Conservation (phyloP, 2,329 filamentous ascomycete species). For the Stemphylium beticola region DNA sequence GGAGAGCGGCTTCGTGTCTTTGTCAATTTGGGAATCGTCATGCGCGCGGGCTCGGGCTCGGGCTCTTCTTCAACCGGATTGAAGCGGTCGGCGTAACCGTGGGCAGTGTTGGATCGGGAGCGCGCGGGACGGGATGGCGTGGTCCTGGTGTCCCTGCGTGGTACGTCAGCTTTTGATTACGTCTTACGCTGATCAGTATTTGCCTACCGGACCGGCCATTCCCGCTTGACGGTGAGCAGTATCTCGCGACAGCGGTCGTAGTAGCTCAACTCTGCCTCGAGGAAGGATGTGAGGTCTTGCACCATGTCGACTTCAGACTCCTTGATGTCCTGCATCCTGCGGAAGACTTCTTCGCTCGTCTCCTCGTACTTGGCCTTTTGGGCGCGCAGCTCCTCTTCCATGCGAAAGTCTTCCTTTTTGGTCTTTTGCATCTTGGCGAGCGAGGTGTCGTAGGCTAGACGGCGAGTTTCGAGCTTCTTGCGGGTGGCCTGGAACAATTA, state of each 20-base stretch:
- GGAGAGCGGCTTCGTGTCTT: conserved; percentile 51
- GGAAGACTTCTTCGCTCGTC: conserved; percentile 86
- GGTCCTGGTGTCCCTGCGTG: conserved; percentile 33
- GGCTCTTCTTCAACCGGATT: conserved; percentile 64
- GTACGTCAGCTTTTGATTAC: conserved; percentile 23
- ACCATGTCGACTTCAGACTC: conserved; percentile 86
- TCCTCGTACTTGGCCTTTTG: conserved; percentile 98
- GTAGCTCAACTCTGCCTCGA: conserved; percentile 89
- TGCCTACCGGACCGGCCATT: conserved; percentile 69
- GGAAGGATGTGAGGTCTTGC: conserved; percentile 76
- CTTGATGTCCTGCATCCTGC: conserved; percentile 96
- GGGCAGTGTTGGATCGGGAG: conserved; percentile 68
- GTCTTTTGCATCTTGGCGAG: conserved; percentile 90
- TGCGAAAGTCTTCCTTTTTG: conserved; percentile 89
- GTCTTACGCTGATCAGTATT: neutral
- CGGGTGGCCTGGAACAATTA: conserved; percentile 67
- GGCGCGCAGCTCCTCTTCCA: conserved; percentile 88
- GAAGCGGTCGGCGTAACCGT: conserved; percentile 67
- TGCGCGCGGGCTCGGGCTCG: conserved; percentile 57
- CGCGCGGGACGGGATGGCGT: conserved; percentile 53
- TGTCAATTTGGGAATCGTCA: conserved; percentile 51
- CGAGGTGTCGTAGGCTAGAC: conserved; percentile 89
- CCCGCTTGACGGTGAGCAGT: conserved; percentile 70
- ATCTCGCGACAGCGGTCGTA: conserved; percentile 90
- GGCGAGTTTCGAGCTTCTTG: conserved; percentile 91